Conservation (phyloP, 257 asterid species). For the Fraxinus cuspidata region DNA sequence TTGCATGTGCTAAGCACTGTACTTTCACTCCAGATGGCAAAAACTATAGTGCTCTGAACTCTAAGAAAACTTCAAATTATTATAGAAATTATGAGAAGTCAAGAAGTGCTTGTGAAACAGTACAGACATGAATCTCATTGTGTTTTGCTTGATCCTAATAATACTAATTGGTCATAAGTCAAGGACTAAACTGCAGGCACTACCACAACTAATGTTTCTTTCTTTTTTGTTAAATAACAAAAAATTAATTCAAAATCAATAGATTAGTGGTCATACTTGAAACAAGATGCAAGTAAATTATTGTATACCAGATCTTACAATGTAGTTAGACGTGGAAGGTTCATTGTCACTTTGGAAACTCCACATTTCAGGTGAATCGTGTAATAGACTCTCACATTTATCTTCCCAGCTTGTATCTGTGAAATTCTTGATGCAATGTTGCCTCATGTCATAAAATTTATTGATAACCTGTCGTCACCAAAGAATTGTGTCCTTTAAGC, state of each 20-base stretch:
- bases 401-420: conserved; percentile 68
- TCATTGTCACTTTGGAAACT: conserved; percentile 64
- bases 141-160: conserved; percentile 1
- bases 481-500: conserved; percentile 23
- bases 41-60: not conserved
- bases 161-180: not conserved
- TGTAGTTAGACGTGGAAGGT: conserved; percentile 70
- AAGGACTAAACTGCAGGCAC: conserved; percentile 10
- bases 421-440: conserved; percentile 38
- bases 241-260: not conserved
- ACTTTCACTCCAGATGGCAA: not conserved
- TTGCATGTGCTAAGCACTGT: not conserved
- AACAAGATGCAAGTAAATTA: not conserved
- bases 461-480: conserved; percentile 62
- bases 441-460: conserved; percentile 78
- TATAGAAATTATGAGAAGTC: conserved; percentile 13
- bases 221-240: not conserved
- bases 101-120: conserved; percentile 19
- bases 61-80: conserved; percentile 6
- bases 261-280: not conserved
- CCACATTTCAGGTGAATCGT: conserved; percentile 80
- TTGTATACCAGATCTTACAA: conserved; percentile 54
- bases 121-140: not conserved
- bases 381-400: conserved; percentile 72
- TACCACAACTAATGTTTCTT: conserved; percentile 10